These are phyloP conservation scores for Monilinia laxa DNA, from an alignment of 2,329 filamentous ascomycete genomes.

Conservation along the genomic window DNA sequence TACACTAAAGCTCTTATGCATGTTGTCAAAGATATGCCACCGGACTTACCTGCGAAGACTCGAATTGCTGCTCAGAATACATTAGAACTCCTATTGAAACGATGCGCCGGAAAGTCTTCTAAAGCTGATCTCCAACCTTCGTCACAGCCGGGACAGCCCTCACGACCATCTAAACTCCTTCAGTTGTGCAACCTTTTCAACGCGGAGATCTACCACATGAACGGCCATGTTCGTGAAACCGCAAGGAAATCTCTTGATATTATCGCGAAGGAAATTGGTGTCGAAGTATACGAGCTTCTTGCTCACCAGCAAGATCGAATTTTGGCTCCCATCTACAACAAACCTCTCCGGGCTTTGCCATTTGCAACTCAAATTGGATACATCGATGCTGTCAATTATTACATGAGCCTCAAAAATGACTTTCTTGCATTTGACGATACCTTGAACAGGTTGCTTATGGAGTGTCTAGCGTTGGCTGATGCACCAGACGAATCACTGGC, in stretches of 20 bases:
- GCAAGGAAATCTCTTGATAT: conserved; percentile 78
- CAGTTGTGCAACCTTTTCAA: conserved; percentile 83
- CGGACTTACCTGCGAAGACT: conserved; percentile 88
- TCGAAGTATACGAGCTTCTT: conserved; percentile 83
- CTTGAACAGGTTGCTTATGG: conserved; percentile 84
- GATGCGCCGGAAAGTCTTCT: conserved; percentile 74
- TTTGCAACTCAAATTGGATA: conserved; percentile 97
- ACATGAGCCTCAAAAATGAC: conserved; percentile 82
- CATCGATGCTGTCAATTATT: conserved; percentile 96
- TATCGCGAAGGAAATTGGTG: conserved; percentile 73
- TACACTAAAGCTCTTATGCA: conserved; percentile 91
- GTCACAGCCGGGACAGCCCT: conserved; percentile 55
- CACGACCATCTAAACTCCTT: conserved; percentile 64
- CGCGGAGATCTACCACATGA: conserved; percentile 90
- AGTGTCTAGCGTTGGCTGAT: conserved; percentile 90
- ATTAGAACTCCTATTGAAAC: conserved; percentile 72
- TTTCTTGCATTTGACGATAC: conserved; percentile 92
- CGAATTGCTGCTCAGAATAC: conserved; percentile 79
- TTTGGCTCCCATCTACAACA: conserved; percentile 89
- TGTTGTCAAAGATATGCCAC: conserved; percentile 97
- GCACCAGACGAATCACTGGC: conserved; percentile 90
- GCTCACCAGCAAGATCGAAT: conserved; percentile 87
- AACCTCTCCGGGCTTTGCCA: conserved; percentile 86
- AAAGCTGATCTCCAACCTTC: conserved; percentile 69
- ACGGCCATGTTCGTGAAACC: conserved; percentile 86